Conservation (phyloP, 2,329 filamentous ascomycete genomes). For the Boeremia exigua region DNA sequence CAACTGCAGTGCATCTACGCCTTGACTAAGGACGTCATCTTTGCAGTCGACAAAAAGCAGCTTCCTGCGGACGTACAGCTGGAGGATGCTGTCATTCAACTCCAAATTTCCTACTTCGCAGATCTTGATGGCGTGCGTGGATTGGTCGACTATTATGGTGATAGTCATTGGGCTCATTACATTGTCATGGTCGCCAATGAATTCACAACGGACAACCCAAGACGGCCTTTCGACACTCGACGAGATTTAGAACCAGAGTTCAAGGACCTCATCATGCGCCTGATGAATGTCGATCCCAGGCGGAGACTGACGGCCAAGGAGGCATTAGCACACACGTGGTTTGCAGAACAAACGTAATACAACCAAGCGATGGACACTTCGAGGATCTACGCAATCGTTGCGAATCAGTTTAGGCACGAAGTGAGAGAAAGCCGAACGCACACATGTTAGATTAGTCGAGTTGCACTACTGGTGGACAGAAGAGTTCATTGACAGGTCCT, state of each 20-base stretch:
- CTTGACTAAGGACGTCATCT: neutral
- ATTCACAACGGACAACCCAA: conserved; percentile 52
- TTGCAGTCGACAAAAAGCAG: neutral
- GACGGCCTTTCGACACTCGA: conserved; percentile 44
- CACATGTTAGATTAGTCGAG: no score
- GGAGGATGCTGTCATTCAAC: conserved; percentile 37
- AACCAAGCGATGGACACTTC: neutral
- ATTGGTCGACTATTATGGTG: neutral
- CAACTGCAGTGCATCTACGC: neutral
- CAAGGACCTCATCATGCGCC: conserved; percentile 22
- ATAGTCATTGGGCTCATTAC: conserved; percentile 45
- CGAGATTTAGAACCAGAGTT: conserved; percentile 16
- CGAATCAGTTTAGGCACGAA: no score
- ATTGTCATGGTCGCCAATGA: conserved; percentile 42
- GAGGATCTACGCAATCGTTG: neutral
- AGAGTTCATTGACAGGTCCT: no score
- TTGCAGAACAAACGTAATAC: conserved; percentile 4
- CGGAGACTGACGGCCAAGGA: conserved; percentile 22
- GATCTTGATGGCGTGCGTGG: conserved; percentile 44
- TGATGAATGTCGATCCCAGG: conserved; percentile 22
- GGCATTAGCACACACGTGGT: conserved; percentile 24
- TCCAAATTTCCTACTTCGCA: conserved; percentile 57
- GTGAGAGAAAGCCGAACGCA: no score
- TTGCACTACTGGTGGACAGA: no score
- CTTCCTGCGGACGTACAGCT: neutral